These are phyloP conservation scores for Jatropha podagrica DNA, from an alignment of 441 rosid genomes.

Conservation along the genomic window DNA sequence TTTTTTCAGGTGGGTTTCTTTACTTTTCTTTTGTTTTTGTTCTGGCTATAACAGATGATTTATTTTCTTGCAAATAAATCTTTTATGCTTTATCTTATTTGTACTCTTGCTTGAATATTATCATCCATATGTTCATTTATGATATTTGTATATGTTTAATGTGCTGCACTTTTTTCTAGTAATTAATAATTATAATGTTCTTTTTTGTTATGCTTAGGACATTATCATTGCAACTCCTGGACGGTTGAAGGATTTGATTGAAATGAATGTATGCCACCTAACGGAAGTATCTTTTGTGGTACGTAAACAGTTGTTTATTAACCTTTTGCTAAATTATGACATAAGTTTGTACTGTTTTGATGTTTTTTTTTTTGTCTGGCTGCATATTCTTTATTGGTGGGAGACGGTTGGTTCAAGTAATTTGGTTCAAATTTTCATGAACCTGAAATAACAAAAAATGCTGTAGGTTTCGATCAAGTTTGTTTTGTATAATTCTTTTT, in stretches of 20 bases:
- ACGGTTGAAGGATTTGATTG: slow-evolving; percentile 85
- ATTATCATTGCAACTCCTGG: slow-evolving; percentile 94
- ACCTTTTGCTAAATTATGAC: slow-evolving; percentile 1
- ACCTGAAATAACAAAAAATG: neutral
- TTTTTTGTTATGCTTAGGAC: slow-evolving; percentile 45
- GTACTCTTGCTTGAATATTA: too few species aligned
- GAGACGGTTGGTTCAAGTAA: neutral
- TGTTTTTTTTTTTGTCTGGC: neutral
- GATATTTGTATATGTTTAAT: neutral
- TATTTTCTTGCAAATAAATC: neutral
- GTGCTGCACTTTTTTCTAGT: neutral
- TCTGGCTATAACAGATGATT: neutral
- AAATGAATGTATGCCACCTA: slow-evolving; percentile 68
- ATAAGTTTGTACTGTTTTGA: neutral
- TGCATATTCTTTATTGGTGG: neutral
- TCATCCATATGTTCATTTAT: neutral
- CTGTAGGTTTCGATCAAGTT: neutral
- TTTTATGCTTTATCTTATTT: neutral
- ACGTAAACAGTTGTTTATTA: slow-evolving; percentile 36
- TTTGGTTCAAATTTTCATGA: neutral
- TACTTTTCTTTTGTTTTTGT: neutral
- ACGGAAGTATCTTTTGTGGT: slow-evolving; percentile 83
- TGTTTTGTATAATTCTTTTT: neutral
- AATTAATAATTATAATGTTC: neutral
- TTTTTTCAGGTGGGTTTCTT: neutral